Base-by-base conservation (phyloP, 140 eudicot species). In the Stevia rebaudiana region DNA sequence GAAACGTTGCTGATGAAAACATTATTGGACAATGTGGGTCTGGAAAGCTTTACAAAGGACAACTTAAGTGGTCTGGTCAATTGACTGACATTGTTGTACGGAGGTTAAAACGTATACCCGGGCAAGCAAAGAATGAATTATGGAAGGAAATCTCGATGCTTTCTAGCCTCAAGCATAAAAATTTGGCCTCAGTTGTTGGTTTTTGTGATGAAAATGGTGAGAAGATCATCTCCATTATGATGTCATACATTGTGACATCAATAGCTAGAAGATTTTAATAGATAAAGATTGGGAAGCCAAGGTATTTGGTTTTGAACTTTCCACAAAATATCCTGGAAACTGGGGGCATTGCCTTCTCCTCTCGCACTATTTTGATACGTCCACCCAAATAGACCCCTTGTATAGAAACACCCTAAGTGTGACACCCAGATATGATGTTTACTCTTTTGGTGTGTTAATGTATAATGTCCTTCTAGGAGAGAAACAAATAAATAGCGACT, bases 361-460 rank as follows among this genome's bases (percentile, higher is more conserved):
- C 65, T 44, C 70, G 16, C 36, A 6, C 0, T 40, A 61, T 0
- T 48, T 56, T 43, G 55, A 66, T 53, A 70, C n/a, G n/a, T n/a
- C n/a, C n/a, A n/a, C n/a, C n/a, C n/a, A n/a, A n/a, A n/a, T n/a
- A n/a, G n/a, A n/a, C n/a, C n/a, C n/a, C n/a, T n/a, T n/a, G n/a
- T n/a, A n/a, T n/a, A n/a, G n/a, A n/a, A n/a, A n/a, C n/a, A n/a
- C 37, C 35, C 0, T 56, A 1, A 48, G 7, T 3, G 21, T 63
- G 22, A 68, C 80, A 5, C 49, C 33, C 22, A 69, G 61, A 41
- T 55, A 37, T 21, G 76, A 76, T 56, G 69, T 73, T 10, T 69
- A 55, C 18, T 69, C 63, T 4, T 69, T 69, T 43, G 77, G 81
- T 11, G 73, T 70, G 46, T 65, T 76, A 44, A 40, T 70, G 37